These are phyloP conservation scores for Debaryomycetaceae sp. DNA, from an alignment of 1,139 yeast species.

Conservation along the genomic window DNA sequence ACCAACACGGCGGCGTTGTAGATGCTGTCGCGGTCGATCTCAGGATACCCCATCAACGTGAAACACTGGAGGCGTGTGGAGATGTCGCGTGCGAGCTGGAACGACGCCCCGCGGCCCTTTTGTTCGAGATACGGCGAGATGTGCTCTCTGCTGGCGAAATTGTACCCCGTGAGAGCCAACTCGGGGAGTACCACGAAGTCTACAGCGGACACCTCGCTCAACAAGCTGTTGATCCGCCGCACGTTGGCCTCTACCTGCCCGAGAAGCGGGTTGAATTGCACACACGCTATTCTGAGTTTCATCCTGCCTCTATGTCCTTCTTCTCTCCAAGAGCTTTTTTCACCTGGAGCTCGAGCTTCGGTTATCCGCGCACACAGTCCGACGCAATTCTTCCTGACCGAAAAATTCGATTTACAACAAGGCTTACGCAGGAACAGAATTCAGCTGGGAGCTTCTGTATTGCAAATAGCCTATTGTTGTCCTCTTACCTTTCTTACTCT, in stretches of 20 bases:
- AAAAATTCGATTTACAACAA: background rate
- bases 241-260: conserved; percentile 59
- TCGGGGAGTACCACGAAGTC: conserved; percentile 80
- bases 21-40: conserved; percentile 32
- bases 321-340: no score
- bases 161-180: conserved; percentile 82
- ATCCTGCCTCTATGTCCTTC: conserved; percentile 7
- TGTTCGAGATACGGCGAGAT: conserved; percentile 60
- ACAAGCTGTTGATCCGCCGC: conserved; percentile 40
- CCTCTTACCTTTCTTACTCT: no score
- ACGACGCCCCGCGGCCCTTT: conserved; percentile 27
- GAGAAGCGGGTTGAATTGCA: conserved; percentile 66
- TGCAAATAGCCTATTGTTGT: no score
- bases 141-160: conserved; percentile 49
- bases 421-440: background rate
- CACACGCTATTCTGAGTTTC: conserved; percentile 52
- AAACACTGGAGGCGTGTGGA: conserved; percentile 55
- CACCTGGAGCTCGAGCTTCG: background rate
- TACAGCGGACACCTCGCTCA: conserved; percentile 28
- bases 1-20: conserved; percentile 75
- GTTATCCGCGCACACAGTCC: background rate
- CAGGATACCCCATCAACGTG: conserved; percentile 85
- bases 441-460: no score
- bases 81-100: conserved; percentile 54
- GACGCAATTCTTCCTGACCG: background rate